Evolutionary conservation across 768 basidiomycete genomes (phyloP), one percentile per base, ranked within the genome.

Genomic region (Termitomyces sp.): DNA sequence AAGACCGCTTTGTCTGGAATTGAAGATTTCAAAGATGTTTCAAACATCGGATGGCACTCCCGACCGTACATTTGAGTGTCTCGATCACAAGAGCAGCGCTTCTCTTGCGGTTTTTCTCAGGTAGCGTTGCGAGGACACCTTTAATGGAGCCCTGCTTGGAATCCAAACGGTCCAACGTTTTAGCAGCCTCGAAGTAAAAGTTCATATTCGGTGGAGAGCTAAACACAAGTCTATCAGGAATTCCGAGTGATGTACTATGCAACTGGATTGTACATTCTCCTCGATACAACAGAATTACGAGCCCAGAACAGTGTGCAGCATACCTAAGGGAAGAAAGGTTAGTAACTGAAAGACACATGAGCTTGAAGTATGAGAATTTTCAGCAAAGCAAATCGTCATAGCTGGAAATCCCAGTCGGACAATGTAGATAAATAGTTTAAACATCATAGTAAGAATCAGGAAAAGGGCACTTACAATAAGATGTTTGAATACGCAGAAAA

Each of bases 61-160:
- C 38, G 10, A 53, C 35, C 85, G 77, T 73, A 96, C 95, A 98
- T 81, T 97, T 98, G 48, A 98, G 75, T 0, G 94, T 96, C 75
- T 97, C 92, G 54, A 98, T 94, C 33, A 98, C 86, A 38, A 97
- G 83, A 9, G 92, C 92, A 35, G 91, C 82, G 6, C 86, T 87
- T 53, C 92, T 79, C 67, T 90, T 90, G 66, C 88, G 81, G 63
- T 81, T 80, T 72, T 87, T 86, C 68, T 87, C 84, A 28, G 89
- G 83, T 30, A 94, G 75, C 55, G 83, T 81, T 20, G 84, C 83
- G 43, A 96, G 75, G 35, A 93, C 72, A 54, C 94, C 83, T 68
- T 96, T 94, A 67, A 98, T 89, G 14, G 92, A 95, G n/a, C 94
- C 94, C 70, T 93, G 80, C 70, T 89, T 94, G 45, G 84, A 81